Base-by-base conservation (phyloP, 805 yeast genomes). In the Candida corydali region DNA sequence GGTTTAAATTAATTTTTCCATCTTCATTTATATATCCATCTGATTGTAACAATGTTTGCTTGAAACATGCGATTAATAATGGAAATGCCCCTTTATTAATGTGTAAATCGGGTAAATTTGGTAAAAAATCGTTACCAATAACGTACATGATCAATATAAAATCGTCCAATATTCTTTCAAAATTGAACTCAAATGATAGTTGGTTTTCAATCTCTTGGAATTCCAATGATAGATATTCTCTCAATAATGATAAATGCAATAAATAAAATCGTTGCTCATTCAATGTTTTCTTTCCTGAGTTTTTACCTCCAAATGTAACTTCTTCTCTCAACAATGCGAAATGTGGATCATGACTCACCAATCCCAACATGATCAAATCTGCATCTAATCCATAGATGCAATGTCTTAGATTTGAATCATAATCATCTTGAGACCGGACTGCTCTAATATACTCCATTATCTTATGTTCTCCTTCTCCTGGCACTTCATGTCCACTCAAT, bases 401-500 rank as follows among this genome's bases (percentile, higher is more conserved):
- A 55, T 91, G 98, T 58, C 96, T 80, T 12, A 82, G 71, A 57
- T 91, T 86, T 33, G 88, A 78, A 53, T 86, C 73, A 53, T 85
- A 86, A 34, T 69, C 79, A 0, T 76, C 72, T 51, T 80, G 82
- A n/a, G 89, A 75, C 57, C 85, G 83, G 62, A 80, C 73, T 29
- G 76, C 65, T 63, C 97, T 79, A 46, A 91, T 87, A 51, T 77
- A 87, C 50, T 86, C 86, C 97, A 89, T 91, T 48, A 91, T 88
- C 55, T 91, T 91, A 64, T 91, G 98, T 65, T 91, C 98, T 63
- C 98, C 98, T 69, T 91, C 98, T 49, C 98, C 98, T 3, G 98
- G 98, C 14, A 86, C 97, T 59, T 89, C 96, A 52, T 87, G 96
- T 25, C 96, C 98, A 37, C 93, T 82, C 42, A 91, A 71, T 20